A percentile compares a stretch with the other conserved stretches of the same genome.
These are phyloP conservation scores for Dictyostelium discoideum DNA, from an alignment of 78 protist species.

Conservation along the genomic window DNA sequence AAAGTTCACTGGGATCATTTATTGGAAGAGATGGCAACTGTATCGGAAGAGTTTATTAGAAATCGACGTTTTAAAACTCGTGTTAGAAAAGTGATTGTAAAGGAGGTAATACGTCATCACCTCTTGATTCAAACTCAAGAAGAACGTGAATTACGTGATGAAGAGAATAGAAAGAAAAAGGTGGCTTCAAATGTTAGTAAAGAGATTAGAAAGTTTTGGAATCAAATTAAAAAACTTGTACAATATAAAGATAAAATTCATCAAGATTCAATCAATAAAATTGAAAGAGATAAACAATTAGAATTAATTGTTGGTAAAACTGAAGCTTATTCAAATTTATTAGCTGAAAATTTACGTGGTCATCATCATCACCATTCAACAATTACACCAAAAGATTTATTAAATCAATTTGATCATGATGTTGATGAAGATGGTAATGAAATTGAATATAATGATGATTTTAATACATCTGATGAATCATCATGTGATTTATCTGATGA, in stretches of 20 bases:
- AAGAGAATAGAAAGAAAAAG: constrained; percentile 39
- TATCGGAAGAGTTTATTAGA: constrained; percentile 83
- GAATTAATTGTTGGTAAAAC: constrained; percentile 89
- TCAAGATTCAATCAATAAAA: background rate
- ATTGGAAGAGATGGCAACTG: constrained; percentile 87
- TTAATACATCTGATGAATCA: constrained; percentile 2
- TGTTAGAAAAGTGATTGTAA: constrained; percentile 41
- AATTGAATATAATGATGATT: background rate
- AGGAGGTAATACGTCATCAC: constrained; percentile 22
- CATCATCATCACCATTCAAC: background rate
- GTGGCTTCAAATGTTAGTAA: constrained; percentile 13
- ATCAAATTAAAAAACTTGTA: constrained; percentile 56
- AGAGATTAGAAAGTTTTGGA: constrained; percentile 80
- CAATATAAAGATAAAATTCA: constrained; percentile 45
- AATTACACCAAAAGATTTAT: background rate
- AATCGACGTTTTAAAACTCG: constrained; percentile 69
- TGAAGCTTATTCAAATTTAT: constrained; percentile 41
- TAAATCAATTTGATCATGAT: constrained; percentile 3
- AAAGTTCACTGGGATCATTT: constrained; percentile 91
- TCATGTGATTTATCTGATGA: constrained; percentile 21
- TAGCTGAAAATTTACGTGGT: constrained; percentile 66
- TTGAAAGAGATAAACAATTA: constrained; percentile 79
- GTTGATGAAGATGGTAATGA: constrained; percentile 46
- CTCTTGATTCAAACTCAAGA: background rate
- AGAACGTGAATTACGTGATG: constrained; percentile 36